Conservation (phyloP, 75 land plant genomes). For the Cryptomeria japonica region DNA sequence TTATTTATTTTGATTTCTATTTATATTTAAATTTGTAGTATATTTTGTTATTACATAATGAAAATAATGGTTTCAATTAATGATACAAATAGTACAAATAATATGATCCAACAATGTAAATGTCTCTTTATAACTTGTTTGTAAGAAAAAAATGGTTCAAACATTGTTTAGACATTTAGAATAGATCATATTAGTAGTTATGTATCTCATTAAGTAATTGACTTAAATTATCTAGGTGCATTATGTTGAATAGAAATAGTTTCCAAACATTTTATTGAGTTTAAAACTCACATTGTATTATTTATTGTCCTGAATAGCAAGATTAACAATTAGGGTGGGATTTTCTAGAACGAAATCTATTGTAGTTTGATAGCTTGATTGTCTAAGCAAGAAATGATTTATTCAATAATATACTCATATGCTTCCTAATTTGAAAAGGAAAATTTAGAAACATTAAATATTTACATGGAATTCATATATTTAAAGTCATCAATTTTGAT, state of each 20-base stretch:
- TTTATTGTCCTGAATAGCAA: slow-evolving; percentile 56
- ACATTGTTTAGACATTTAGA: slow-evolving; percentile 68
- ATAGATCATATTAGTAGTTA: slow-evolving; percentile 70
- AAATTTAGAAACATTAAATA: not conserved
- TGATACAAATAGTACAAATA: not conserved
- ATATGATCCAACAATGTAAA: slow-evolving; percentile 56
- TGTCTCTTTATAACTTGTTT: slow-evolving; percentile 70
- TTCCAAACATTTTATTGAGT: slow-evolving; percentile 61
- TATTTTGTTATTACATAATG: not conserved
- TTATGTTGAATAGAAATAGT: slow-evolving; percentile 58
- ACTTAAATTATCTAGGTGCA: not conserved
- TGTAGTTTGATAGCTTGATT: slow-evolving; percentile 32
- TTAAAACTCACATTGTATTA: too few relatives aligned
- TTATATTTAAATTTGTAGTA: not conserved
- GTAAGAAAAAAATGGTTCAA: slow-evolving; percentile 74
- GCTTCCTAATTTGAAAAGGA: slow-evolving; percentile 38
- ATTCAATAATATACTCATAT: slow-evolving; percentile 75
- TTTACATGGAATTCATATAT: not conserved
- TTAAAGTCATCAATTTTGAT: not conserved
- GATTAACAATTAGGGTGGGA: slow-evolving; percentile 59
- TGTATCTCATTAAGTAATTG: slow-evolving; percentile 20
- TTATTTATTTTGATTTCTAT: not conserved
- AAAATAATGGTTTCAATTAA: not conserved
- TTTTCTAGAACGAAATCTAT: slow-evolving; percentile 70
- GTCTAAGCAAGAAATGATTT: slow-evolving; percentile 58